A percentile compares a stretch with the other conserved stretches of the same genome.
These are phyloP conservation scores for Malus hybrid DNA, from an alignment of 331 rosid species.

Conservation along the genomic window DNA sequence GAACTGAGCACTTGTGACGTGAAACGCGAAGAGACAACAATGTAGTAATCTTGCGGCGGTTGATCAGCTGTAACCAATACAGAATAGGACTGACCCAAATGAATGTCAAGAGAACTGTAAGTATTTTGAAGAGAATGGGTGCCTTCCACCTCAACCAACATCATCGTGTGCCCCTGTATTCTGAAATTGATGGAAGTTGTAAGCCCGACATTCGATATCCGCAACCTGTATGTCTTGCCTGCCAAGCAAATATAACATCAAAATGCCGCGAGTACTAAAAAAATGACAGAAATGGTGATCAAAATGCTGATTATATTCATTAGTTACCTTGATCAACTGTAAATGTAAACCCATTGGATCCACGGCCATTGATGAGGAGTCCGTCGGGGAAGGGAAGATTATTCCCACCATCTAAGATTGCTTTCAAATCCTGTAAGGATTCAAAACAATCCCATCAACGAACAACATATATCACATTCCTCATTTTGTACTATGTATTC, in stretches of 20 bases:
- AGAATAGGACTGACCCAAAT: slow-evolving; percentile 70
- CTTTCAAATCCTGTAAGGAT: slow-evolving; percentile 46
- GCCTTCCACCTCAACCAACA: slow-evolving; percentile 86
- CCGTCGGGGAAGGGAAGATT: slow-evolving; percentile 81
- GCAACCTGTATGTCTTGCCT: slow-evolving; percentile 73
- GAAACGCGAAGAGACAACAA: slow-evolving; percentile 61
- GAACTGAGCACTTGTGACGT: slow-evolving; percentile 48
- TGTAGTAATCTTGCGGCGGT: slow-evolving; percentile 56
- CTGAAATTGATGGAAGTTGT: slow-evolving; percentile 64
- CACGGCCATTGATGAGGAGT: slow-evolving; percentile 69
- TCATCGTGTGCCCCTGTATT: slow-evolving; percentile 71
- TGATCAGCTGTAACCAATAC: slow-evolving; percentile 81
- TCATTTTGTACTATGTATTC: not conserved
- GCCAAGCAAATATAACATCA: slow-evolving; percentile 8
- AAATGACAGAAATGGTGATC: not conserved
- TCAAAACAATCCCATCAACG: not conserved
- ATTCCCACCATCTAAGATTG: slow-evolving; percentile 57
- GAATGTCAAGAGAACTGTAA: slow-evolving; percentile 71
- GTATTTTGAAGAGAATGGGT: slow-evolving; percentile 65
- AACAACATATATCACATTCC: not conserved
- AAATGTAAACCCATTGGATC: slow-evolving; percentile 42
- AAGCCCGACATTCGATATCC: slow-evolving; percentile 77
- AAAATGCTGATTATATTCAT: not conserved
- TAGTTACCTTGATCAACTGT: slow-evolving; percentile 69
- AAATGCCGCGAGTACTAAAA: too few species aligned